Evolutionary conservation across 805 yeast genomes (phyloP), one percentile per base, ranked within the genome.

Genomic region (Candida silvatica): DNA sequence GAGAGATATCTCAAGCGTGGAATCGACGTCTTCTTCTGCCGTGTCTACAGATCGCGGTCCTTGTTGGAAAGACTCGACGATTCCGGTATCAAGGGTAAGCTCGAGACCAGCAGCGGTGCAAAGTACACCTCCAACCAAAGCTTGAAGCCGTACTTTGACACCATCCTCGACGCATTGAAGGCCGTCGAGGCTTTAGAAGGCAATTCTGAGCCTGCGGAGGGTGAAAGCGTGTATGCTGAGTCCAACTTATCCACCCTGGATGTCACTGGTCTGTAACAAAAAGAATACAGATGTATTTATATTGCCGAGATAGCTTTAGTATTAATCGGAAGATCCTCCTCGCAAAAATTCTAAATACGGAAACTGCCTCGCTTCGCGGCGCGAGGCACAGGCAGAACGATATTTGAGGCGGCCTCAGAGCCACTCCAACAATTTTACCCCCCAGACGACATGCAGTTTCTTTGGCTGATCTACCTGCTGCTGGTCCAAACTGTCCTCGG

Each of bases 21-120:
- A 2, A 74, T 81, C 6, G 55, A 59, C 6, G 80, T 84, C 4
- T 67, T 72, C 29, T 70, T 86, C 38, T 64, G 80, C 6, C 64
- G 87, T 17, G 72, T 82, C 6, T 70, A 84, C 4, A 56, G 67
- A 5, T 64, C 59, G 34, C 47, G 44, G 7, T 52, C 54, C 3
- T 61, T 83, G n/a, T 58, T 77, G 28, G 53, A 58, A n/a, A 58
- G 74, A 37, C 55, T 86, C 26, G 53, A 46, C 17, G 54, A 55
- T 26, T 70, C 88, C 6, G 88, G 87, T 1, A 73, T 84, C 20
- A 46, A 51, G 4, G 59, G 52, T 1, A 45, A 70, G 29, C 51
- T 61, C 12, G 52, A 46, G 6, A 47, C 35, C 20, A 35, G 37
- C 14, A 12, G 9, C 8, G 54, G 53, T 20, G 35, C 37, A 40